These are phyloP conservation scores for Geotrichum cucujoidarum DNA, from an alignment of 1,139 yeast genomes.

Conservation along the genomic window DNA sequence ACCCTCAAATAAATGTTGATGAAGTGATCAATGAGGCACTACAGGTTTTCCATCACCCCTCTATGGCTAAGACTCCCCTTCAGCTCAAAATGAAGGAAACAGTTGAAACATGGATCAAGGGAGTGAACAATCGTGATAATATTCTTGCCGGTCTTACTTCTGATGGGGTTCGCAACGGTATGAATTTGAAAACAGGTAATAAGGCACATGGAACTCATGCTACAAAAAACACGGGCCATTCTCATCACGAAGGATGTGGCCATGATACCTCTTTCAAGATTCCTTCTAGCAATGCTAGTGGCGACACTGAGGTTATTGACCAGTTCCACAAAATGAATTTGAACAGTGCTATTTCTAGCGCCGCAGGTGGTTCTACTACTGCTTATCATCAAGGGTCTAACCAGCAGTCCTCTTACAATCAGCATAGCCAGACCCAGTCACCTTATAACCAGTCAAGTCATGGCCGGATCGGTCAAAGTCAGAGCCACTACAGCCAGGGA, in stretches of 20 bases:
- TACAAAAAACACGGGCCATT: constrained; percentile 5
- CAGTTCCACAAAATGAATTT: constrained; percentile 1
- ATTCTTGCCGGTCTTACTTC: constrained; percentile 23
- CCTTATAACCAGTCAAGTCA: too few species aligned
- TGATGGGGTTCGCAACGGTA: constrained; percentile 26
- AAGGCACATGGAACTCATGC: constrained; percentile 1
- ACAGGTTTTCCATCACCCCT: constrained; percentile 29
- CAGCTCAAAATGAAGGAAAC: constrained; percentile 25
- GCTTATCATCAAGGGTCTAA: neutral
- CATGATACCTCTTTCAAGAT: constrained; percentile 17
- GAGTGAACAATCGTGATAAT: constrained; percentile 17
- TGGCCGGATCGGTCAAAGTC: too few species aligned
- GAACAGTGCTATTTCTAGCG: neutral
- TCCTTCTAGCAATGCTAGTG: constrained; percentile 5
- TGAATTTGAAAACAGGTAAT: constrained; percentile 11
- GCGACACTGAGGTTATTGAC: neutral
- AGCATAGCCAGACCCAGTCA: too few species aligned
- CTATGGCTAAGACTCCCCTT: constrained; percentile 21
- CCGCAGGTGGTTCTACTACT: constrained; percentile 1
- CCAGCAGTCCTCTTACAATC: neutral
- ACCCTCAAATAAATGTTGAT: constrained; percentile 19
- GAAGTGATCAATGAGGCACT: constrained; percentile 22
- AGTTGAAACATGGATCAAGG: constrained; percentile 24
- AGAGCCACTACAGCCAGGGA: too few species aligned
- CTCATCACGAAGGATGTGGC: constrained; percentile 16